Percentiles rank a stretch among this genome's conserved stretches.
These are phyloP conservation scores for Rhizopogon roseolus DNA, from an alignment of 768 basidiomycete genomes.

Conservation along the genomic window DNA sequence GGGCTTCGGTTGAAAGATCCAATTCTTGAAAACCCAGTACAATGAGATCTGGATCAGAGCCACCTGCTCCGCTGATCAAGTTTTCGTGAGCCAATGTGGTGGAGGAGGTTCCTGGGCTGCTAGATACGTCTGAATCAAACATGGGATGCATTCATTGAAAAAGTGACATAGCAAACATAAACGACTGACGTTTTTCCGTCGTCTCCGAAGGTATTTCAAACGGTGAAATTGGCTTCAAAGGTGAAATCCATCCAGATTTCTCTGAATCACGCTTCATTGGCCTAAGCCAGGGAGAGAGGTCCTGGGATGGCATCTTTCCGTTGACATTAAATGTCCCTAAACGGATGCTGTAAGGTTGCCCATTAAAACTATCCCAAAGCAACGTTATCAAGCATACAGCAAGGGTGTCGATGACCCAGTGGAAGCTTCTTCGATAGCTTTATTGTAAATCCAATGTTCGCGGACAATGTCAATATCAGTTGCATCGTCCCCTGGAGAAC, in stretches of 20 bases:
- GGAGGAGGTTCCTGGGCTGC: background rate
- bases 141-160: background rate
- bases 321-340: constrained; percentile 86
- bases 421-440: constrained; percentile 31
- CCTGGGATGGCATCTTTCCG: constrained; percentile 68
- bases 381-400: constrained; percentile 11
- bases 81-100: constrained; percentile 2
- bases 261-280: background rate
- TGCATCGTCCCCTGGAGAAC: constrained; percentile 55
- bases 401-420: constrained; percentile 16
- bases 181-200: constrained; percentile 17
- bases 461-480: constrained; percentile 54
- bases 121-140: constrained; percentile 9
- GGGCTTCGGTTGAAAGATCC: constrained; percentile 72
- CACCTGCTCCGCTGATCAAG: constrained; percentile 11
- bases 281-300: constrained; percentile 63
- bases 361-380: background rate
- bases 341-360: constrained; percentile 43
- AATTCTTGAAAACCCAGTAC: constrained; percentile 81
- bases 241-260: constrained; percentile 26
- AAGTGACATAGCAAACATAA: background rate
- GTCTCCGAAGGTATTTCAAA: constrained; percentile 20
- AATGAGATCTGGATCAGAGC: constrained; percentile 57
- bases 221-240: constrained; percentile 31
- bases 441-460: constrained; percentile 57